phyloP scores from a whole-genome alignment of 257 asterid genomes.

The Ajuga chamaepitys region DNA sequence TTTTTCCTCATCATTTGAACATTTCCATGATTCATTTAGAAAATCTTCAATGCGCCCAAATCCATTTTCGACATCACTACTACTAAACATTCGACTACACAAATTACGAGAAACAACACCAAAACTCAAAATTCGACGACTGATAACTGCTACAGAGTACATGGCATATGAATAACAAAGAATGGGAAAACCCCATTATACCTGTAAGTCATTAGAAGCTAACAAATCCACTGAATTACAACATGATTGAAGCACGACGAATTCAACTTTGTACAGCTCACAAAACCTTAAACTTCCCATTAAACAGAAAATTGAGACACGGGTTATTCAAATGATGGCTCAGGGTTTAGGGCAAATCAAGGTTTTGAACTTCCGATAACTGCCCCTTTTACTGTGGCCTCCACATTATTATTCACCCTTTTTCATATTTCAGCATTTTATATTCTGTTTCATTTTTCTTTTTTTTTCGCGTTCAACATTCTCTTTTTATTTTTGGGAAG shows the following conservation, averaged over 20 bases:
- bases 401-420: no score
- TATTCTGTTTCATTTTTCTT: no score
- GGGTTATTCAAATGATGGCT: no score
- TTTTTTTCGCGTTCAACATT: no score
- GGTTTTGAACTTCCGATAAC: no score
- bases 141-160: slow-evolving; percentile 41
- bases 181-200: slow-evolving; percentile 29
- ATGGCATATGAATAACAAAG: slow-evolving; percentile 27
- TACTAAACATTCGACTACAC: slow-evolving; percentile 27
- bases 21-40: slow-evolving; percentile 61
- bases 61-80: slow-evolving; percentile 53
- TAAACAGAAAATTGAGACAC: slow-evolving; percentile 9
- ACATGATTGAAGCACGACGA: slow-evolving; percentile 2
- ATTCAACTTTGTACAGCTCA: no score
- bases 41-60: slow-evolving; percentile 58
- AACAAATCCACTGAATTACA: neutral
- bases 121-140: slow-evolving; percentile 37
- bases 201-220: slow-evolving; percentile 16
- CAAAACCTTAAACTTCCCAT: no score
- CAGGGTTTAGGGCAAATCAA: no score
- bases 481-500: no score
- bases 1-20: slow-evolving; percentile 25
- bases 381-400: no score
- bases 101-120: slow-evolving; percentile 41
- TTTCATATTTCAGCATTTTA: no score